Base-by-base conservation (phyloP, 2,329 filamentous ascomycete species). In the Amauroascus niger region DNA sequence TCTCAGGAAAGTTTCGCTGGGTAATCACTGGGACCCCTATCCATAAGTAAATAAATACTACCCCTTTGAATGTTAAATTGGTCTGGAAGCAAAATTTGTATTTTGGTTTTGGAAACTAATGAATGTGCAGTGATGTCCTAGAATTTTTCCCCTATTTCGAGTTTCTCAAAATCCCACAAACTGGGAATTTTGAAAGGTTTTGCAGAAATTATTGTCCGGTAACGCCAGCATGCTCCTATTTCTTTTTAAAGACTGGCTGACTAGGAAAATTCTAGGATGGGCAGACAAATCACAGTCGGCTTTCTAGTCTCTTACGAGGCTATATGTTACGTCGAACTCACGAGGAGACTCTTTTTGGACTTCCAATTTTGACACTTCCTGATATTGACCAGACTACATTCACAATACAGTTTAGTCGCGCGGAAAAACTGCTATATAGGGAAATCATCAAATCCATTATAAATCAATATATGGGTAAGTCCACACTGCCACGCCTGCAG, bases 271-370 rank as follows among this genome's bases (percentile, higher is more conserved):
- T 14, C 20, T 46, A 63, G 58, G 57, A 55, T 18, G 55, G 56
- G 18, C 55, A 60, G 0, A 2, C 49, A 6, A 57, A 57, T 1
- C 53, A 58, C 14, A 26, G 59, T 26, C 61, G 67, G 9, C 59
- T 71, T 0, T 49, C 59, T 2, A 66, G 63, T 22, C 55, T 67
- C 3, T 57, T 71, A 2, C 58, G 62, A 46, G 56, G 61, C 3
- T 73, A 79, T 51, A 78, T 82, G 74, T 71, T 79, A 14, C 70
- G 79, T 4, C 71, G 79, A 5, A 81, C 79, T 0, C 78, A 82
- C 62, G 64, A 65, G 1, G 77, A 79, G 52, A 72, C 64, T 0
- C 68, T 83, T 14, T 78, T 83, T 56, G 70, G 73, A 1, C 66
- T 71, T 0, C 76, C 78, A 0, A 75, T 84, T 1, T 62, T 83